Percentiles rank a stretch among this genome's conserved stretches.
phyloP scores from a whole-genome alignment of 2,329 filamentous ascomycete genomes.

The Talaromyces sp. region DNA sequence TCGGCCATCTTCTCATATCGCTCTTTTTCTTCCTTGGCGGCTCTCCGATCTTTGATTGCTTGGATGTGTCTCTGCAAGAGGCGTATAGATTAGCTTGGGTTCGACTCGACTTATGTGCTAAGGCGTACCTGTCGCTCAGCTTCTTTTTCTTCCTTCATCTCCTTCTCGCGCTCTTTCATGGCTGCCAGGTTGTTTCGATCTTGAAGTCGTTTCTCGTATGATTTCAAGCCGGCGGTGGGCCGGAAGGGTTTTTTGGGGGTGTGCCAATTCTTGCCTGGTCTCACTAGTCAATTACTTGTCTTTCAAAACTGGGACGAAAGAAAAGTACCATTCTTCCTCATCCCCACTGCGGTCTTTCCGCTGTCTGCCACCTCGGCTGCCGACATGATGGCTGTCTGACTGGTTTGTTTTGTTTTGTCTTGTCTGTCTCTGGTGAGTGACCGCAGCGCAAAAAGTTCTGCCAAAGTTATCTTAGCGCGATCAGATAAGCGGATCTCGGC shows the following conservation, averaged over 20 bases:
- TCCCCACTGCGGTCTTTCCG: conserved; percentile 47
- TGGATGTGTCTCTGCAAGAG: conserved; percentile 62
- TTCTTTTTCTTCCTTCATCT: conserved; percentile 94
- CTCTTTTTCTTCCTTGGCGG: conserved; percentile 86
- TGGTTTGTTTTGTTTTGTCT: background rate
- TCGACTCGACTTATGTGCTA: background rate
- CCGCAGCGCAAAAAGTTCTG: background rate
- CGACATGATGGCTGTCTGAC: conserved; percentile 39
- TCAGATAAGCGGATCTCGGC: conserved; percentile 42
- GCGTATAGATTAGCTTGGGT: background rate
- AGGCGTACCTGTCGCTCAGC: conserved; percentile 68
- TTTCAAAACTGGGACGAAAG: background rate
- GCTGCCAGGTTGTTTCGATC: conserved; percentile 64
- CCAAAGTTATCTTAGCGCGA: conserved; percentile 36
- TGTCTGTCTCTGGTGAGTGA: background rate
- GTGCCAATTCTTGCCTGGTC: conserved; percentile 90
- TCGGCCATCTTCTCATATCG: conserved; percentile 90
- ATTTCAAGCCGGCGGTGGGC: conserved; percentile 68
- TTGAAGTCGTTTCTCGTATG: conserved; percentile 71
- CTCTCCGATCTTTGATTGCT: conserved; percentile 76
- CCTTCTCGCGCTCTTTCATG: conserved; percentile 89
- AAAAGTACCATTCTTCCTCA: conserved; percentile 78
- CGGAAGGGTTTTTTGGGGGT: conserved; percentile 77
- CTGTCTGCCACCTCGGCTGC: conserved; percentile 24
- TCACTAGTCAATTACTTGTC: background rate